phyloP scores from a whole-genome alignment of 306 rosid genomes.

The Vachellia collinsii region DNA sequence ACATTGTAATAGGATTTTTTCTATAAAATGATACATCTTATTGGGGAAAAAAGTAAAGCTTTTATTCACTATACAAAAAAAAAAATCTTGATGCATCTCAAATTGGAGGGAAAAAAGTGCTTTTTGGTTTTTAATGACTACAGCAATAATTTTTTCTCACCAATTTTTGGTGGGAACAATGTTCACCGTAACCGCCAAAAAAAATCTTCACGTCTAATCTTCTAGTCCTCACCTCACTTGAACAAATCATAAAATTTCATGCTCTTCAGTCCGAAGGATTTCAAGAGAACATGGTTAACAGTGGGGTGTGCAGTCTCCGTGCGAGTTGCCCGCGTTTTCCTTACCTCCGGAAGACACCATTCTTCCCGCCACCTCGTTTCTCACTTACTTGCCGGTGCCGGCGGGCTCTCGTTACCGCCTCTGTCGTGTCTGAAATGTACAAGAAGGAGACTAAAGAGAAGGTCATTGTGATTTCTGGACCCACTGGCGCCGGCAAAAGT shows the following conservation, averaged over 20 bases:
- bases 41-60: too few relatives aligned
- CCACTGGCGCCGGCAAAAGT: conserved; percentile 88
- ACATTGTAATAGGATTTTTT: too few relatives aligned
- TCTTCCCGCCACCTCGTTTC: conserved; percentile 29
- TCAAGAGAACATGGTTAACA: conserved; percentile 41
- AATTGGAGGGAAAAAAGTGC: too few relatives aligned
- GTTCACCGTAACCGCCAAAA: too few relatives aligned
- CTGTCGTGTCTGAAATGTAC: conserved; percentile 41
- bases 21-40: too few relatives aligned
- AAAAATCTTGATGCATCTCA: too few relatives aligned
- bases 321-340: conserved; percentile 46
- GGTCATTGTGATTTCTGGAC: conserved; percentile 84
- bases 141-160: too few relatives aligned
- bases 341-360: conserved; percentile 17
- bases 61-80: too few relatives aligned
- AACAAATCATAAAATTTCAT: background rate
- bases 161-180: too few relatives aligned
- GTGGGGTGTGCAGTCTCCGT: conserved; percentile 50
- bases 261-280: background rate
- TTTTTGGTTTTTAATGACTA: too few relatives aligned
- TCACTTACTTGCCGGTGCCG: conserved; percentile 37
- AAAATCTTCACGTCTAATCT: background rate
- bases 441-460: conserved; percentile 54
- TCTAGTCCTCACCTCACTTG: background rate
- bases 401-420: conserved; percentile 32